Base-by-base conservation (phyloP, 495 filamentous ascomycete species). In the Sordaria brevicollis region DNA sequence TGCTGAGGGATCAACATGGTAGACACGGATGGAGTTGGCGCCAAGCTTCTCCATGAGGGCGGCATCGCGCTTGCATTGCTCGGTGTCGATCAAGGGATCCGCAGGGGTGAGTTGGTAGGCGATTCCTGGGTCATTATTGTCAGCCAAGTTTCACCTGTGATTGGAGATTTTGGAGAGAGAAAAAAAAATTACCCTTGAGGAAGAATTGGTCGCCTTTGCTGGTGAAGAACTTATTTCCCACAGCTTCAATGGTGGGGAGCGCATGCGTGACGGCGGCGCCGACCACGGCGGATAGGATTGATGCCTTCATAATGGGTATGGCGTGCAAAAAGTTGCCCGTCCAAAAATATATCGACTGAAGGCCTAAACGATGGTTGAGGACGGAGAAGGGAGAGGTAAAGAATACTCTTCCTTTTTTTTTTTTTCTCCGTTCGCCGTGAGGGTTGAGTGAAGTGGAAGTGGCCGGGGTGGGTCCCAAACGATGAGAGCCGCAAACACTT, bases 201-300 rank as follows among this genome's bases (percentile, higher is more conserved):
- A 86, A 95, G 80, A 89, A 96, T 77, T 94, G 92, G 17, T 87
- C 83, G 68, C 92, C 91, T 79, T 92, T 85, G 71, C 83, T 86
- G 68, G 86, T 88, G 81, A 94, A 95, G 83, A 96, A 92, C 79
- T 95, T 96, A 79, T 89, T 87, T n/a, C 92, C 92, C 34, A 90
- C 87, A 25, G 86, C 83, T 15, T 86, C 85, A 74, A 96, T 90
- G 37, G 86, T 86, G 35, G 87, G 82, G 38, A 85, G 41, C 21
- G 81, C 79, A 34, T 77, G 71, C 19, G 79, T 74, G 33, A 79
- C 70, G 29, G 74, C 73, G 29, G 78, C 80, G 75, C 78, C 73
- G 65, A 81, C 75, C 29, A 81, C 66, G 5, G 77, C 76, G 37
- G 76, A 33, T 15, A 69, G 69, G 69, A 69, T 67, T 71, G 71